Percentiles rank a stretch among this genome's conserved stretches.
Evolutionary conservation across 768 basidiomycete genomes (phyloP).

Genomic region (Hypholoma fasciculare): DNA sequence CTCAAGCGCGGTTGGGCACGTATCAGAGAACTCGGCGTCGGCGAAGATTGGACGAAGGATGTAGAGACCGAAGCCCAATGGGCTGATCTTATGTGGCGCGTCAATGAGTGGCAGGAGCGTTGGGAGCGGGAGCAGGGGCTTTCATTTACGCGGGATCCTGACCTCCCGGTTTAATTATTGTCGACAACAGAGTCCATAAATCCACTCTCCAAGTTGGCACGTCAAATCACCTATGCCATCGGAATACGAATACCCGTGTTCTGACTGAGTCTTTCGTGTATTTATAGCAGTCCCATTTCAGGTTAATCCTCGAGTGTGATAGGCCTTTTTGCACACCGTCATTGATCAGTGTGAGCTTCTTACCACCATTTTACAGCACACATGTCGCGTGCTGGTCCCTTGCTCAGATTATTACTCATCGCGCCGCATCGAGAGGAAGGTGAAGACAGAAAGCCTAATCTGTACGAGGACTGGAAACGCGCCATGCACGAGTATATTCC

Average conservation of each 20-base stretch:
- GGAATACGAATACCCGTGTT: no score
- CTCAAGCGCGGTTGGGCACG: slow-evolving; percentile 46
- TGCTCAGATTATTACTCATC: background rate
- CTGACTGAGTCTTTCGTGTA: background rate
- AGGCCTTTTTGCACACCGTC: no score
- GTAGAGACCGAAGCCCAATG: slow-evolving; percentile 52
- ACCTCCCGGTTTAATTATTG: slow-evolving; percentile 13
- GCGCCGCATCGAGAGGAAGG: background rate
- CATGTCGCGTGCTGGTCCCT: background rate
- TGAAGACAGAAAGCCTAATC: slow-evolving; percentile 1
- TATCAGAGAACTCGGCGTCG: slow-evolving; percentile 39
- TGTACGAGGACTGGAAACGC: slow-evolving; percentile 4
- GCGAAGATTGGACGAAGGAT: slow-evolving; percentile 45
- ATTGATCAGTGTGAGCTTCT: no score
- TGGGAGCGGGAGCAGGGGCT: slow-evolving; percentile 45
- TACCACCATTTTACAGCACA: background rate
- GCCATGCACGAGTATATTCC: slow-evolving; percentile 2
- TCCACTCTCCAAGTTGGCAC: no score
- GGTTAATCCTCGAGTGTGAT: no score
- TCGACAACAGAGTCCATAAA: no score
- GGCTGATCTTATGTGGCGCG: slow-evolving; percentile 45
- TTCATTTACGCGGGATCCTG: slow-evolving; percentile 17
- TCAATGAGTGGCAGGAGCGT: slow-evolving; percentile 50
- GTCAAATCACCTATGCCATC: no score
- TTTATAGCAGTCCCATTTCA: background rate